These are phyloP conservation scores for Gossypium turneri DNA, from an alignment of 345 rosid species.

Conservation along the genomic window DNA sequence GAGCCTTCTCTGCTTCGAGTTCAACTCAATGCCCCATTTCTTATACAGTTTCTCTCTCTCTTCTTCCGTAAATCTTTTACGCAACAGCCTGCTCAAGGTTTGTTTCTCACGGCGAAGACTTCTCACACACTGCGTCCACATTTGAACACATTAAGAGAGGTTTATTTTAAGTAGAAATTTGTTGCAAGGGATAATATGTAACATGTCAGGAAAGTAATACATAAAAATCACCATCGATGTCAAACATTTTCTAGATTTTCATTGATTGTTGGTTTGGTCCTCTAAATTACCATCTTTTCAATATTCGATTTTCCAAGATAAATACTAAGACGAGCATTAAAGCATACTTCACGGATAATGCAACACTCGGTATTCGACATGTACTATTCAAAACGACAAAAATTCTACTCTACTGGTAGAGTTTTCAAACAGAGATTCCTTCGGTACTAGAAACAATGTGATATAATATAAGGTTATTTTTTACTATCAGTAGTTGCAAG, in stretches of 20 bases:
- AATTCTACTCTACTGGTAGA: too few species aligned
- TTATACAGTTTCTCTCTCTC: slow-evolving; percentile 66
- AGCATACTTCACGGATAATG: not conserved
- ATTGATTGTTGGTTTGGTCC: not conserved
- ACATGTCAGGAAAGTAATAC: not conserved
- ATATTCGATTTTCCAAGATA: not conserved
- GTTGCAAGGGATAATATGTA: not conserved
- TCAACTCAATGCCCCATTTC: slow-evolving; percentile 66
- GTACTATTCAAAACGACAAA: too few species aligned
- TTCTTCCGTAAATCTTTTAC: slow-evolving; percentile 56
- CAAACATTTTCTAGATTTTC: not conserved
- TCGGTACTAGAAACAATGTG: too few species aligned
- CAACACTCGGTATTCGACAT: too few species aligned
- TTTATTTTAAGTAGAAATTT: not conserved
- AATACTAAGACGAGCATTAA: not conserved
- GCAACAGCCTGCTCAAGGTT: slow-evolving; percentile 83
- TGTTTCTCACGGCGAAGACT: slow-evolving; percentile 66
- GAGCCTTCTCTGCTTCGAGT: slow-evolving; percentile 70
- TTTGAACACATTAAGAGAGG: slow-evolving; percentile 1
- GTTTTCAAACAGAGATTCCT: too few species aligned
- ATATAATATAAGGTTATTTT: too few species aligned
- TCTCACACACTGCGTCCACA: slow-evolving; percentile 49
- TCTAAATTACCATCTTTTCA: not conserved
- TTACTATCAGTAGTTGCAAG: not conserved
- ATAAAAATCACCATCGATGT: too few species aligned